Conservation (phyloP, 345 rosid species). For the Erysimum cheiranthoides region DNA sequence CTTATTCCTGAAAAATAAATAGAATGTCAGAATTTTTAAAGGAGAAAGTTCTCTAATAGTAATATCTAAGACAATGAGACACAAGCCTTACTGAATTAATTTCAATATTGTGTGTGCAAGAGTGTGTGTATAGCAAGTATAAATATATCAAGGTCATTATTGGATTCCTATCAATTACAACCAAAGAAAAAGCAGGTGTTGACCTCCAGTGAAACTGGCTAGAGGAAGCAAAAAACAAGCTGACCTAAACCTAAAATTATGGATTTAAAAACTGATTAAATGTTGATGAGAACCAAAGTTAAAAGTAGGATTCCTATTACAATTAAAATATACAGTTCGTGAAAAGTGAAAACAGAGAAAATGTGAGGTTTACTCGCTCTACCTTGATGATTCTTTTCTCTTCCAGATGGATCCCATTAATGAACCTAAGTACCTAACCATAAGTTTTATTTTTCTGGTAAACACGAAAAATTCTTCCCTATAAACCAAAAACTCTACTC, state of each 20-base stretch:
- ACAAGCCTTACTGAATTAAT: no score
- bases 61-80: no score
- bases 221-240: conserved; percentile 15
- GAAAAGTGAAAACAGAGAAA: conserved; percentile 35
- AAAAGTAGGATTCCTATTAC: background rate
- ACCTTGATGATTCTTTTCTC: conserved; percentile 26
- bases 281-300: background rate
- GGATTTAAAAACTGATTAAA: conserved; percentile 1
- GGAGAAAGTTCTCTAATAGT: background rate
- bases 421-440: background rate
- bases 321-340: conserved; percentile 5
- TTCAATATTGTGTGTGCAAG: background rate
- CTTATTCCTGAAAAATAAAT: conserved; percentile 69
- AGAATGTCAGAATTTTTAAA: conserved; percentile 9
- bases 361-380: conserved; percentile 8
- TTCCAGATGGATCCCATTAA: conserved; percentile 27
- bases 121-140: background rate
- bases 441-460: background rate
- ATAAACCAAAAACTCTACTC: background rate
- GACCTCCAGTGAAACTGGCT: background rate
- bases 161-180: background rate
- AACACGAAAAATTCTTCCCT: background rate
- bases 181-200: conserved; percentile 19
- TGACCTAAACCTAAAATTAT: conserved; percentile 25
- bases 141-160: background rate